These are phyloP conservation scores for Boletellus ananiceps DNA, from an alignment of 768 basidiomycete genomes.

Conservation along the genomic window DNA sequence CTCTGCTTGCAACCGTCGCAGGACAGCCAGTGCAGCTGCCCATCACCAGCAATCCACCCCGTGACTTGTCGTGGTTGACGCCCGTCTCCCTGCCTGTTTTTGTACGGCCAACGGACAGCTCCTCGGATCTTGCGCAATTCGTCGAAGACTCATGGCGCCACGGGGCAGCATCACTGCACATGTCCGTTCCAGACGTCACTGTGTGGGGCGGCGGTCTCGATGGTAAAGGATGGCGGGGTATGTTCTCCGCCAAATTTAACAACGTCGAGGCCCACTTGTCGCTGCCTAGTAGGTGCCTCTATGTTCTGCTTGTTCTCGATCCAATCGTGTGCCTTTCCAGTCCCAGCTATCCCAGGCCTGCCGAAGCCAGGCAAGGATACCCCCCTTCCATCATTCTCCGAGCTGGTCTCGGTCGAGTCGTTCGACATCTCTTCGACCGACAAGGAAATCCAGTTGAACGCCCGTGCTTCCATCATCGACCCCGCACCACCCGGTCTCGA, in stretches of 20 bases:
- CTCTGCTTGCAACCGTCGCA: conserved; percentile 45
- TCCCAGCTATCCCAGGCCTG: conserved; percentile 61
- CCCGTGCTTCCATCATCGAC: conserved; percentile 54
- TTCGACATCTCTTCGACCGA: conserved; percentile 43
- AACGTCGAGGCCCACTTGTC: conserved; percentile 45
- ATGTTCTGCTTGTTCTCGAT: not conserved
- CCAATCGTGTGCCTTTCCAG: conserved; percentile 34
- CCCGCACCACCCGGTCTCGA: conserved; percentile 49
- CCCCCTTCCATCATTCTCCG: conserved; percentile 52
- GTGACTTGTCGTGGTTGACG: conserved; percentile 54
- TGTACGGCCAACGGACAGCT: conserved; percentile 51
- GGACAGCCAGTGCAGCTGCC: conserved; percentile 51
- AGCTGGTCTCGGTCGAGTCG: conserved; percentile 56
- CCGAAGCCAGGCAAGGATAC: conserved; percentile 50
- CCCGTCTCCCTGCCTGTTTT: conserved; percentile 47
- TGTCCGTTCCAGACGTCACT: conserved; percentile 38
- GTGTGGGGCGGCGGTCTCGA: conserved; percentile 49
- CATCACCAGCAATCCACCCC: conserved; percentile 36
- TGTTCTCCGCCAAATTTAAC: conserved; percentile 36
- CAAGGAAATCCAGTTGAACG: conserved; percentile 41
- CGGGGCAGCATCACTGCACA: conserved; percentile 44
- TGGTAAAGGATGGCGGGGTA: conserved; percentile 44
- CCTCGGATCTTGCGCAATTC: conserved; percentile 46
- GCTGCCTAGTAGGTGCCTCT: conserved; percentile 47
- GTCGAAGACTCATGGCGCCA: conserved; percentile 53